These are phyloP conservation scores for Hygrocybe punicea DNA, from an alignment of 768 basidiomycete species.

Conservation along the genomic window DNA sequence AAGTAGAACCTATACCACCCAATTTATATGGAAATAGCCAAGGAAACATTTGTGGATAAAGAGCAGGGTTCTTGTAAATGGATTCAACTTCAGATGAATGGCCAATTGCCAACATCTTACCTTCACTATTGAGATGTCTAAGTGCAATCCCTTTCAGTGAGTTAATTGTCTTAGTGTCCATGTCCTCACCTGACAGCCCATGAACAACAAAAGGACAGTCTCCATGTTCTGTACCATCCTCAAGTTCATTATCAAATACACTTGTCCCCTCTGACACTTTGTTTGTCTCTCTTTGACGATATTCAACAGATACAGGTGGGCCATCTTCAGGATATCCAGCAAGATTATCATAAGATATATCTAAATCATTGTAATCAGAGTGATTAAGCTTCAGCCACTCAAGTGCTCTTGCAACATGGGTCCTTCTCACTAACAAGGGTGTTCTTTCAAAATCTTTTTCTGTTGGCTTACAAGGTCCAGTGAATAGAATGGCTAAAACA, in stretches of 20 bases:
- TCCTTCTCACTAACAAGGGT: constrained; percentile 30
- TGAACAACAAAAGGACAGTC: constrained; percentile 39
- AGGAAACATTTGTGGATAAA: constrained; percentile 39
- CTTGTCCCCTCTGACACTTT: constrained; percentile 9
- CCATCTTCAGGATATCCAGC: constrained; percentile 9
- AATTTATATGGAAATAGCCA: constrained; percentile 40
- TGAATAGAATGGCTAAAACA: constrained; percentile 32
- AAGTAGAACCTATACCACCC: constrained; percentile 26
- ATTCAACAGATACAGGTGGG: constrained; percentile 23
- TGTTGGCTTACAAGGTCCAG: constrained; percentile 24
- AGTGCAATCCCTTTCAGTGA: constrained; percentile 22
- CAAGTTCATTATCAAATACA: constrained; percentile 11
- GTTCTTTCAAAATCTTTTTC: constrained; percentile 23
- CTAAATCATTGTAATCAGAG: constrained; percentile 28
- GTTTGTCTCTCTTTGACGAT: constrained; percentile 6
- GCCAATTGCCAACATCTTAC: constrained; percentile 20
- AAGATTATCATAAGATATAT: constrained; percentile 25
- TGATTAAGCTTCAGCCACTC: constrained; percentile 37
- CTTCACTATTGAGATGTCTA: constrained; percentile 14
- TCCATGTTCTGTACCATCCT: constrained; percentile 24
- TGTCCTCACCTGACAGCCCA: constrained; percentile 28
- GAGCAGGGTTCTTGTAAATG: constrained; percentile 28
- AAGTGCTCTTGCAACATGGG: constrained; percentile 24
- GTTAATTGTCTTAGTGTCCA: constrained; percentile 12
- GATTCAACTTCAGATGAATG: constrained; percentile 14